These are phyloP conservation scores for Tilletia indica DNA, from an alignment of 1,284 basidiomycete genomes.

Conservation along the genomic window DNA sequence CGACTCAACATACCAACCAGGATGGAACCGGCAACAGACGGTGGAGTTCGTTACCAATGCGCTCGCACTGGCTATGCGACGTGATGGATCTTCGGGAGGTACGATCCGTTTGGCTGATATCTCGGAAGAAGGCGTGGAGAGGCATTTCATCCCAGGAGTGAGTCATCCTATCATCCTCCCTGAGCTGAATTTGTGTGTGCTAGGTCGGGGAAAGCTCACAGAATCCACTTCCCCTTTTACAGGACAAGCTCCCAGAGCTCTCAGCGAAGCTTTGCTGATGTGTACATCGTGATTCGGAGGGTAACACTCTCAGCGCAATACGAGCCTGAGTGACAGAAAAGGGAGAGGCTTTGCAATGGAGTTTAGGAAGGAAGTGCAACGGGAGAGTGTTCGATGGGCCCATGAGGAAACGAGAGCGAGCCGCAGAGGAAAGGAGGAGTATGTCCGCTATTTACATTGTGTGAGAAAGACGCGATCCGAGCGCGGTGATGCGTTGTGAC, in stretches of 20 bases:
- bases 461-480: neutral
- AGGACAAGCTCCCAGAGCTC: slow-evolving; percentile 25
- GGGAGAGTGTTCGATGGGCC: no score
- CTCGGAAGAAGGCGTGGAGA: slow-evolving; percentile 83
- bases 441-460: neutral
- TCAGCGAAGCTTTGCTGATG: slow-evolving; percentile 25
- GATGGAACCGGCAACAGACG: slow-evolving; percentile 87
- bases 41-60: slow-evolving; percentile 95
- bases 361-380: neutral
- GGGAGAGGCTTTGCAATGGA: no score
- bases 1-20: slow-evolving; percentile 93
- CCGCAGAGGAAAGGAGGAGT: no score
- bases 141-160: slow-evolving; percentile 87
- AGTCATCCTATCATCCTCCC: slow-evolving; percentile 55
- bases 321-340: no score
- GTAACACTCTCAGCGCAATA: neutral
- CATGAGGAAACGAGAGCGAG: no score
- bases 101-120: slow-evolving; percentile 97
- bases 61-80: slow-evolving; percentile 89
- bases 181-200: slow-evolving; percentile 64
- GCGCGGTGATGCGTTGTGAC: neutral
- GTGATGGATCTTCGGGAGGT: slow-evolving; percentile 96
- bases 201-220: neutral
- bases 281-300: neutral
- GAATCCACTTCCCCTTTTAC: neutral